Conservation (phyloP, 441 rosid species). For the Theobroma grandiflorum region DNA sequence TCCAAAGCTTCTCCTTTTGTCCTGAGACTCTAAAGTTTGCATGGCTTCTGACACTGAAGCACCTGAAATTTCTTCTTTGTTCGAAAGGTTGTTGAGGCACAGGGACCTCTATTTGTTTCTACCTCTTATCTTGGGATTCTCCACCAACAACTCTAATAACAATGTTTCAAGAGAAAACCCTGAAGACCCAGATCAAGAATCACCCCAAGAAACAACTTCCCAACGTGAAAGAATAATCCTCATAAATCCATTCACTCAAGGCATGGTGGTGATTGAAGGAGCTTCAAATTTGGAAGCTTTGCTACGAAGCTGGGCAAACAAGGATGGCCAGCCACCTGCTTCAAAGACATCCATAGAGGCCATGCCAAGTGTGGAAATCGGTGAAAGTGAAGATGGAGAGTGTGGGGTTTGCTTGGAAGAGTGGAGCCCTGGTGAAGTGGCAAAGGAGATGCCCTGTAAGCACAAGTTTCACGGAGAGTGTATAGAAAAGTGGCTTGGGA, state of each 20-base stretch:
- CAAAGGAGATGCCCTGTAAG: constrained; percentile 87
- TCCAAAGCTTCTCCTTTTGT: neutral
- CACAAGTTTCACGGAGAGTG: constrained; percentile 79
- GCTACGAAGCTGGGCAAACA: constrained; percentile 34
- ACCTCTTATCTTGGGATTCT: constrained; percentile 58
- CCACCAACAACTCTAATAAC: constrained; percentile 2
- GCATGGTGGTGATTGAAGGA: constrained; percentile 64
- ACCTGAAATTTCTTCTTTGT: constrained; percentile 42
- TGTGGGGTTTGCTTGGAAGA: constrained; percentile 81
- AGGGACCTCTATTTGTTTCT: constrained; percentile 58
- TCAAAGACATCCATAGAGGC: constrained; percentile 70
- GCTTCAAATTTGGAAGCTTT: constrained; percentile 50
- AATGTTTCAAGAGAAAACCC: constrained; percentile 19
- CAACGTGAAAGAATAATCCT: constrained; percentile 49
- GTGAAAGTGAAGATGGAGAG: constrained; percentile 52
- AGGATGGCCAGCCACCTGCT: constrained; percentile 73
- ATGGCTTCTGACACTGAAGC: constrained; percentile 48
- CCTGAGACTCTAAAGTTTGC: neutral
- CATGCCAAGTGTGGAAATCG: constrained; percentile 57
- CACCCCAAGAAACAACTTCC: constrained; percentile 41
- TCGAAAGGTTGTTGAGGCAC: constrained; percentile 46
- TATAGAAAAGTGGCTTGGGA: constrained; percentile 79
- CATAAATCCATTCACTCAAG: constrained; percentile 64
- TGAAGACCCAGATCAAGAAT: constrained; percentile 29
- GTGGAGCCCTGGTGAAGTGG: constrained; percentile 60